These are phyloP conservation scores for Gynochthodes officinalis DNA, from an alignment of 257 asterid species.

Conservation along the genomic window DNA sequence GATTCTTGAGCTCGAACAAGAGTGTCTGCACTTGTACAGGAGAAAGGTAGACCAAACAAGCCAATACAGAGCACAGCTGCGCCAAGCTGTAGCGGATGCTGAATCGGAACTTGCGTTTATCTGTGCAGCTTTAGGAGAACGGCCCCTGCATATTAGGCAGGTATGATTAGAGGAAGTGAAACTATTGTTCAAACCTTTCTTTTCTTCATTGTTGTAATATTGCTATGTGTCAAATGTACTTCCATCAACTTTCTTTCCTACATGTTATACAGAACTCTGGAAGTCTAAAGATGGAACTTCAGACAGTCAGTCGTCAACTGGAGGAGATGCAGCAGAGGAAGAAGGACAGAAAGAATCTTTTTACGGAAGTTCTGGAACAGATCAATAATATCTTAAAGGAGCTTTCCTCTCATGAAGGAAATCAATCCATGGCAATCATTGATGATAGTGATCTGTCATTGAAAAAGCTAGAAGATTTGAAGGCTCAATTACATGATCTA, in stretches of 20 bases:
- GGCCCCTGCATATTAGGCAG: constrained; percentile 45
- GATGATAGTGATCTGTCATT: constrained; percentile 74
- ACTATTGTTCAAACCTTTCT: background rate
- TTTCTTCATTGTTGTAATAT: background rate
- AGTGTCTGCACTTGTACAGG: constrained; percentile 71
- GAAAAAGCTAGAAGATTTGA: constrained; percentile 61
- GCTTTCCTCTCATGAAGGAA: constrained; percentile 42
- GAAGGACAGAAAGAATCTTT: constrained; percentile 60
- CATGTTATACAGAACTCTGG: constrained; percentile 48
- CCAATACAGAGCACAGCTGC: constrained; percentile 61
- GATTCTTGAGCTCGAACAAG: constrained; percentile 82
- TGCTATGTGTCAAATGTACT: background rate
- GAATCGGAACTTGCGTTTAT: constrained; percentile 70
- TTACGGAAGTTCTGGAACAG: constrained; percentile 58
- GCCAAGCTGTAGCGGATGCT: constrained; percentile 66
- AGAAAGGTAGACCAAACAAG: constrained; percentile 86
- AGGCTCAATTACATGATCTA: constrained; percentile 44
- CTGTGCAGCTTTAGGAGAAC: constrained; percentile 67
- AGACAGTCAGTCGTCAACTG: constrained; percentile 54
- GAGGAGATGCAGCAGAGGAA: constrained; percentile 61
- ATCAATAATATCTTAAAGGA: constrained; percentile 52
- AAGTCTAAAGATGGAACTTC: constrained; percentile 63
- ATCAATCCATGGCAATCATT: constrained; percentile 16
- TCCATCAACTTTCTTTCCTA: background rate
- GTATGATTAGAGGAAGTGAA: constrained; percentile 27